Percentiles rank a stretch among this genome's conserved stretches.
These are phyloP conservation scores for Clarireedia monteithiana DNA, from an alignment of 2,329 filamentous ascomycete genomes.

Conservation along the genomic window DNA sequence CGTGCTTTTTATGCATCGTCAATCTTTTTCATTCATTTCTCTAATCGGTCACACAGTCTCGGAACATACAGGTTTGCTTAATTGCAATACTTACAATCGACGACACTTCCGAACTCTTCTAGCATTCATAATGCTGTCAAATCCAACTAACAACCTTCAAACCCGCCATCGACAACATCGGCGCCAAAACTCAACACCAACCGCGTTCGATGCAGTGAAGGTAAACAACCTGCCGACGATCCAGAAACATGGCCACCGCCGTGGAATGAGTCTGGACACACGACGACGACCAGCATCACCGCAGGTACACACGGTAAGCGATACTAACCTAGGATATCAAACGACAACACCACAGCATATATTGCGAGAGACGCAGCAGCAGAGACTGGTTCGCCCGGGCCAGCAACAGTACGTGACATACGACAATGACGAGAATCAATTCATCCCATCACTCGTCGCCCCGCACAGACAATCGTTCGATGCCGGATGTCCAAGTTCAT, in stretches of 20 bases:
- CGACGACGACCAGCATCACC: conserved; percentile 47
- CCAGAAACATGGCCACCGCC: conserved; percentile 55
- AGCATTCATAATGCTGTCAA: conserved; percentile 72
- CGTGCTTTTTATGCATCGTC: neutral
- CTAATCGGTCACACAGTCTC: conserved; percentile 32
- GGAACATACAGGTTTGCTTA: conserved; percentile 43
- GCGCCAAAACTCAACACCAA: conserved; percentile 81
- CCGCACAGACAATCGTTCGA: conserved; percentile 48
- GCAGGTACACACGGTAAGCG: conserved; percentile 38
- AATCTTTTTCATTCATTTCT: neutral
- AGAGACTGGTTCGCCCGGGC: conserved; percentile 75
- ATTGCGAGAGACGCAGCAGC: conserved; percentile 86
- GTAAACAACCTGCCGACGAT: conserved; percentile 57
- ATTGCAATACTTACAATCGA: conserved; percentile 41
- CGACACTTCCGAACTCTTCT: conserved; percentile 60
- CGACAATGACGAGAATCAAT: conserved; percentile 43
- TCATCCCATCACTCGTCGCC: conserved; percentile 48
- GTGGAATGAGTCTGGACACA: conserved; percentile 79
- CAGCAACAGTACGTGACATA: conserved; percentile 26
- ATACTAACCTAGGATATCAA: conserved; percentile 47
- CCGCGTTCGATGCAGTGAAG: conserved; percentile 67
- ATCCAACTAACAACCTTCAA: conserved; percentile 64
- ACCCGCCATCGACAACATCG: conserved; percentile 69
- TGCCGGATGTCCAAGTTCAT: conserved; percentile 32
- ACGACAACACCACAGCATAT: conserved; percentile 58